Percentiles rank a stretch among this genome's conserved stretches.
Conservation (phyloP, 305 asterid genomes). For the Fraxinus dipetala region DNA sequence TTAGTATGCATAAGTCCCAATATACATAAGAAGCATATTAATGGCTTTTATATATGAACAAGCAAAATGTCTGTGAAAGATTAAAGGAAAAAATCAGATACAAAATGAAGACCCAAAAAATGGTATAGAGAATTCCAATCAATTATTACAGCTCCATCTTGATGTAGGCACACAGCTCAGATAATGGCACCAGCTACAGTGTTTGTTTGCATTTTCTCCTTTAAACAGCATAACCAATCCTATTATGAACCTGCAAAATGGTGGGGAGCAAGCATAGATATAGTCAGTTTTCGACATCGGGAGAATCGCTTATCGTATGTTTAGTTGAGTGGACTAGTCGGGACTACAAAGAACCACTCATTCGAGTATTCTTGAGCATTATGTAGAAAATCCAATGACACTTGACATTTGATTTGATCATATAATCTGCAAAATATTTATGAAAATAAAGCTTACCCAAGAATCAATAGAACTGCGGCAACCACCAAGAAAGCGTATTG, state of each 20-base stretch:
- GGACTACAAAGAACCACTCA: background rate
- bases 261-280: background rate
- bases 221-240: slow-evolving; percentile 70
- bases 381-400: background rate
- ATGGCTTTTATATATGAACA: slow-evolving; percentile 14
- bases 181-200: slow-evolving; percentile 85
- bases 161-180: slow-evolving; percentile 90
- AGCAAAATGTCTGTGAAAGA: background rate
- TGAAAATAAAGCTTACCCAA: slow-evolving; percentile 50
- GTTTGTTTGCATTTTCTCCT: slow-evolving; percentile 70
- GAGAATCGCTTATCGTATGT: background rate
- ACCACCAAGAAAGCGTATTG: slow-evolving; percentile 54
- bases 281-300: background rate
- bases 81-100: slow-evolving; percentile 7
- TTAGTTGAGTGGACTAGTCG: background rate
- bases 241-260: slow-evolving; percentile 48
- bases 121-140: slow-evolving; percentile 11
- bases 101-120: slow-evolving; percentile 12
- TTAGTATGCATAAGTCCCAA: background rate
- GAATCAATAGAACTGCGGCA: slow-evolving; percentile 48
- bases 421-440: background rate
- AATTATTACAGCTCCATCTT: slow-evolving; percentile 70
- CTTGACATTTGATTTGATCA: background rate
- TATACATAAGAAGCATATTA: slow-evolving; percentile 15
- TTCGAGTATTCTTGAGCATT: background rate